Conservation (phyloP, 164 flowering plant genomes). For the Chloranthus sessilifolius region DNA sequence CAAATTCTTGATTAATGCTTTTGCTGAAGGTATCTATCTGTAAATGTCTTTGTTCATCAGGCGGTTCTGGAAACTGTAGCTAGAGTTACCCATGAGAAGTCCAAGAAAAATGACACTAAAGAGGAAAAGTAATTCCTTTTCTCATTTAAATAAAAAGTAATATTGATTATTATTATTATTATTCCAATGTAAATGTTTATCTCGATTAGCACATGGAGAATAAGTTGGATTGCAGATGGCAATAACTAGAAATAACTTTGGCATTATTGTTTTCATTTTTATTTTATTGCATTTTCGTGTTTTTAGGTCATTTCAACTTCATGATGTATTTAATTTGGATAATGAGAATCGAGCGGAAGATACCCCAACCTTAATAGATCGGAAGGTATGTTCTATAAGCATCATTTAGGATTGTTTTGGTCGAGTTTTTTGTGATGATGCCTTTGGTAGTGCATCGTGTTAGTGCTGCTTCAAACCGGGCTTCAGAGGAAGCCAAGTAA, state of each 20-base stretch:
- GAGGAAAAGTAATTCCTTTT: conserved; percentile 67
- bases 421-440: too few relatives aligned
- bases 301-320: conserved; percentile 71
- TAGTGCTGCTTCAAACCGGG: too few relatives aligned
- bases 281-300: conserved; percentile 12
- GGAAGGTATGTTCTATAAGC: conserved; percentile 39
- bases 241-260: too few relatives aligned
- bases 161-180: too few relatives aligned
- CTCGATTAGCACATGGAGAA: too few relatives aligned
- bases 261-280: too few relatives aligned
- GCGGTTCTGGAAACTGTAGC: conserved; percentile 96
- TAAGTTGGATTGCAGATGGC: too few relatives aligned
- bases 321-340: conserved; percentile 76
- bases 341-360: conserved; percentile 82
- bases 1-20: not conserved
- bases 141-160: conserved; percentile 4
- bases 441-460: too few relatives aligned
- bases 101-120: conserved; percentile 90
- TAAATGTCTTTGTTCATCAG: conserved; percentile 37
- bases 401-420: conserved; percentile 3
- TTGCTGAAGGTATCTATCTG: not conserved
- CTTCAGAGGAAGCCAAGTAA: too few relatives aligned
- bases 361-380: conserved; percentile 81
- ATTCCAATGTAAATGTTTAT: too few relatives aligned
- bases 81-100: conserved; percentile 46